A percentile compares a stretch with the other conserved stretches of the same genome.
Evolutionary conservation across 1,284 basidiomycete genomes (phyloP).

Genomic region (Bondarzewia mesenterica): DNA sequence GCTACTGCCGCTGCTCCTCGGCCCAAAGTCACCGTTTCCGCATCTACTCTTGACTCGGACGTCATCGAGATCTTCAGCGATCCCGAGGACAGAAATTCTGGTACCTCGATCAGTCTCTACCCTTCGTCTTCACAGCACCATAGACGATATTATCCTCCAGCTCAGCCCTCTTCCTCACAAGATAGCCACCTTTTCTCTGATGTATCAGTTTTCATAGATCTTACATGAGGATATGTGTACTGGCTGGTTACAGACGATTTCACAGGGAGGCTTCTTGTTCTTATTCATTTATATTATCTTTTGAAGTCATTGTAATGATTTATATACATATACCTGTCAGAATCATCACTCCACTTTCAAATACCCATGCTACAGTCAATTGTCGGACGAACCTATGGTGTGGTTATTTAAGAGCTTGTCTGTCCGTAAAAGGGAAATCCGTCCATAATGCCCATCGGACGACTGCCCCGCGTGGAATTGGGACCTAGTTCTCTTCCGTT

Average conservation of each 20-base stretch:
- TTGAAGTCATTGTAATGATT: too few relatives aligned
- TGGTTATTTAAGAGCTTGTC: too few relatives aligned
- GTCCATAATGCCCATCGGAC: too few relatives aligned
- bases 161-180: slow-evolving; percentile 13
- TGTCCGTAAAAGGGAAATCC: too few relatives aligned
- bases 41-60: neutral
- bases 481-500: too few relatives aligned
- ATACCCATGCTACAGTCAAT: too few relatives aligned
- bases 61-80: neutral
- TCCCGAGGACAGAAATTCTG: neutral
- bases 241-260: too few relatives aligned
- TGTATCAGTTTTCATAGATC: slow-evolving; percentile 7
- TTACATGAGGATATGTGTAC: neutral
- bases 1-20: neutral
- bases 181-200: slow-evolving; percentile 12
- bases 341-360: too few relatives aligned
- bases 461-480: too few relatives aligned
- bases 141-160: slow-evolving; percentile 14
- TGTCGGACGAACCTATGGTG: too few relatives aligned
- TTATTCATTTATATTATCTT: too few relatives aligned
- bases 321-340: too few relatives aligned
- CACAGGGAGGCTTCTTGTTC: neutral
- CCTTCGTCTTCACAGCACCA: slow-evolving; percentile 2
- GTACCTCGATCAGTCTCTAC: neutral
- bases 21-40: neutral